Conservation (phyloP, 2,329 filamentous ascomycete genomes). For the Colletotrichum sidae region DNA sequence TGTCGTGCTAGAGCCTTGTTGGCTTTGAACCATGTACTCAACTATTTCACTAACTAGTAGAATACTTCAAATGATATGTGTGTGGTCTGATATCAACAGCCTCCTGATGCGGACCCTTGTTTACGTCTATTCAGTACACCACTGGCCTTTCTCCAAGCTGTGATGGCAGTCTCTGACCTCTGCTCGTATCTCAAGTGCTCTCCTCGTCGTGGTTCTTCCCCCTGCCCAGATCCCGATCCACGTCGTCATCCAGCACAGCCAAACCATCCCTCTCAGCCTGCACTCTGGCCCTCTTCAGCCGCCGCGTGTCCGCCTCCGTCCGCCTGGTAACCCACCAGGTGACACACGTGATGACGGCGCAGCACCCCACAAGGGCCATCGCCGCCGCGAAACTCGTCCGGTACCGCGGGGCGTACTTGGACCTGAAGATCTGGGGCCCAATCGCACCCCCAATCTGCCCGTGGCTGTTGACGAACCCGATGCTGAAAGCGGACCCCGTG, state of each 20-base stretch:
- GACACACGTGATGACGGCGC: slow-evolving; percentile 51
- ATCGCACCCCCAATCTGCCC: slow-evolving; percentile 62
- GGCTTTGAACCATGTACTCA: fast-evolving
- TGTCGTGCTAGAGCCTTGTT: no score
- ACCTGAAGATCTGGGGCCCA: slow-evolving; percentile 59
- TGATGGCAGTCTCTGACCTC: no score
- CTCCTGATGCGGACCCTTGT: no score
- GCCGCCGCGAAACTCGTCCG: slow-evolving; percentile 55
- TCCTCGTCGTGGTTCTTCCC: slow-evolving; percentile 2
- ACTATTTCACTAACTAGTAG: fast-evolving
- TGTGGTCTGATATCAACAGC: no score
- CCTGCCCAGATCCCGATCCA: slow-evolving; percentile 39
- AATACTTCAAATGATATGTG: no score
- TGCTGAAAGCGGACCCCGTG: slow-evolving; percentile 62
- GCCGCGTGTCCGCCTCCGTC: slow-evolving; percentile 57
- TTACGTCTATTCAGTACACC: no score
- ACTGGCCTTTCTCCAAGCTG: no score
- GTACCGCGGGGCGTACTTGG: slow-evolving; percentile 58
- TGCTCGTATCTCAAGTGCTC: background rate
- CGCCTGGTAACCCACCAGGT: slow-evolving; percentile 59
- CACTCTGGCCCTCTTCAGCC: slow-evolving; percentile 54
- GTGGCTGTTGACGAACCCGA: slow-evolving; percentile 62
- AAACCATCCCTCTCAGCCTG: slow-evolving; percentile 53
- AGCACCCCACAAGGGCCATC: slow-evolving; percentile 57
- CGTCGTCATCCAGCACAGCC: slow-evolving; percentile 57